Evolutionary conservation across 495 filamentous ascomycete species (phyloP).

Genomic region (Penicillium turbatum): DNA sequence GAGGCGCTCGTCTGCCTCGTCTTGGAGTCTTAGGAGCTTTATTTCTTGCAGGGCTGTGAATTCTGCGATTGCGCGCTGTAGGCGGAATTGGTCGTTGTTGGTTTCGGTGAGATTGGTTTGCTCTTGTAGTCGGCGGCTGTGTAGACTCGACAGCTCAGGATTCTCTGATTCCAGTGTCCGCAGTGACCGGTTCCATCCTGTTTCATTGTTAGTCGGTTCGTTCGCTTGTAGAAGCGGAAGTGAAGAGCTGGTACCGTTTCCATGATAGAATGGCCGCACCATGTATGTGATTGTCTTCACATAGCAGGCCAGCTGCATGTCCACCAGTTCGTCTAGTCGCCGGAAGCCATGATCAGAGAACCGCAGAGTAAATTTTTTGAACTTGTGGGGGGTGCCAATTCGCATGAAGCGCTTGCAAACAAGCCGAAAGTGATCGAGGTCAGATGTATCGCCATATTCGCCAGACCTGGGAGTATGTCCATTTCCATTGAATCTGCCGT

Average conservation of each 20-base stretch:
- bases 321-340: constrained; percentile 47
- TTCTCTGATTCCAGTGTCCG: constrained; percentile 16
- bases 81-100: constrained; percentile 31
- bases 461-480: not conserved
- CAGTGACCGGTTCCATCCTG: constrained; percentile 35
- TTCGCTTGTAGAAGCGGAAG: constrained; percentile 1
- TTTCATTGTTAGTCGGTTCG: constrained; percentile 19
- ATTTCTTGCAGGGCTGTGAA: constrained; percentile 62
- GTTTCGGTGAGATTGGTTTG: constrained; percentile 28
- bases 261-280: constrained; percentile 64
- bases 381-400: constrained; percentile 57
- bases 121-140: constrained; percentile 30
- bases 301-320: constrained; percentile 54
- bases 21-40: constrained; percentile 60
- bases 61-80: constrained; percentile 51
- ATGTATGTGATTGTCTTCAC: constrained; percentile 69
- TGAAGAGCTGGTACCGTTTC: constrained; percentile 41
- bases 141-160: constrained; percentile 24
- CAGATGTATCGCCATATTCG: constrained; percentile 30
- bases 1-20: constrained; percentile 52
- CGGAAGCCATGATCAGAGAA: constrained; percentile 57
- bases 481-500: constrained; percentile 6
- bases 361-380: constrained; percentile 54
- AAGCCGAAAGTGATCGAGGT: constrained; percentile 51
- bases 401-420: constrained; percentile 59